These are phyloP conservation scores for Starmera quercuum DNA, from an alignment of 805 yeast genomes.

Conservation along the genomic window DNA sequence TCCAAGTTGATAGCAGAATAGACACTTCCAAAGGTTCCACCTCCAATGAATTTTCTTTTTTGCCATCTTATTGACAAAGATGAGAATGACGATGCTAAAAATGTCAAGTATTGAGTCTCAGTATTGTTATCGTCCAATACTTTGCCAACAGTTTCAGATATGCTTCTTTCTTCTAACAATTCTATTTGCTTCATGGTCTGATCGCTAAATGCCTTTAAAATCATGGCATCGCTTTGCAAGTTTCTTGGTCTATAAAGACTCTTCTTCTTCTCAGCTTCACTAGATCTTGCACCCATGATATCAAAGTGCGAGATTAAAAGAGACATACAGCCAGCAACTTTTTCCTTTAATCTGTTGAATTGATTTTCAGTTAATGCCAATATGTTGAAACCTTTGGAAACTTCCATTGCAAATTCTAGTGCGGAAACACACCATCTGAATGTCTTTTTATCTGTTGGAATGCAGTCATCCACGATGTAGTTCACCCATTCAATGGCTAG, in stretches of 20 bases:
- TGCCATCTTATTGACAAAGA: constrained; percentile 95
- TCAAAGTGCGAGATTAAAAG: constrained; percentile 91
- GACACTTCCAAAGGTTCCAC: constrained; percentile 94
- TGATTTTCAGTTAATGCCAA: constrained; percentile 72
- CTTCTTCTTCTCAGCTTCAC: constrained; percentile 42
- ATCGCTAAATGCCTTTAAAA: constrained; percentile 51
- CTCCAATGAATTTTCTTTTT: constrained; percentile 87
- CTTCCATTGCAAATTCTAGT: constrained; percentile 90
- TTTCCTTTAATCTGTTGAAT: constrained; percentile 61
- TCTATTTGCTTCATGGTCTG: constrained; percentile 61
- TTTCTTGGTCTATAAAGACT: constrained; percentile 30
- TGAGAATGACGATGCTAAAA: constrained; percentile 82
- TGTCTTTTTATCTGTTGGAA: constrained; percentile 83
- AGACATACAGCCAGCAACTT: constrained; percentile 93
- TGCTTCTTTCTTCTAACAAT: constrained; percentile 48
- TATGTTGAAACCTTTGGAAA: constrained; percentile 86
- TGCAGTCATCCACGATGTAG: constrained; percentile 90
- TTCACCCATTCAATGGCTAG: constrained; percentile 86
- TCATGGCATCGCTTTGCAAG: constrained; percentile 45
- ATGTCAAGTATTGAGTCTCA: constrained; percentile 79
- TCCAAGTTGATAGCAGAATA: constrained; percentile 88
- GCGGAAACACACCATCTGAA: constrained; percentile 97
- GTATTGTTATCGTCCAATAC: constrained; percentile 83
- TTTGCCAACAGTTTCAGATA: constrained; percentile 57
- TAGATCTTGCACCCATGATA: constrained; percentile 95